Base-by-base conservation (phyloP, 164 flowering plant genomes). In the Sedum album region DNA sequence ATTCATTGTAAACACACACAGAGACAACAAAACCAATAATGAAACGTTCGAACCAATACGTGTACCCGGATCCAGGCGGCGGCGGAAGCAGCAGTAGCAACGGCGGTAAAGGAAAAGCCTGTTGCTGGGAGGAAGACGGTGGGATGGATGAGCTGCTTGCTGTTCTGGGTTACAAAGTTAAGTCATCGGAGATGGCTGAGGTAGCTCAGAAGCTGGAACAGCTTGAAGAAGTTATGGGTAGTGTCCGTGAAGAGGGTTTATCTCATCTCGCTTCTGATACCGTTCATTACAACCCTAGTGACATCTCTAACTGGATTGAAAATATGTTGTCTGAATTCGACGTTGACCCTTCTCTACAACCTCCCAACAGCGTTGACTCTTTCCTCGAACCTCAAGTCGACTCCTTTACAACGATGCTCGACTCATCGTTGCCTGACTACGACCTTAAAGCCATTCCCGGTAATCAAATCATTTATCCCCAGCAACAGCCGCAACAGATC, bases 181-280 rank as follows among this genome's bases (percentile, higher is more conserved):
- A 75, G 72, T 68, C 85, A 0, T 82, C 96, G 5, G 92, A 85
- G 64, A 89, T 92, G 98, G 87, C 82, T 0, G 88, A 87, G 10
- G 95, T 92, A 0, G 98, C 95, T 14, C 90, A 79, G 61, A 90
- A 86, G 74, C 82, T 92, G 4, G 89, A 90, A 71, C 91, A 86
- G 79, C 77, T 92, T 0, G 96, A 90, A 68, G 79, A 79, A 75
- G 84, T 75, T 8, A 82, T 90, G 80, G 81, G 75, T 1, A 72
- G 66, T 62, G 79, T 71, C 66, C 77, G 79, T 21, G 83, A 78
- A 26, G 93, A 86, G 53, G 85, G 77, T 0, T 31, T 84, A 14
- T 76, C 89, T 17, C 86, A 85, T 20, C 79, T 90, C 3, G 77
- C 84, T 0, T 76, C 85, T 5, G 96, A 88, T 0, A 80, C 90